These are phyloP conservation scores for Epichloe typhina DNA, from an alignment of 2,329 filamentous ascomycete species.

Conservation along the genomic window DNA sequence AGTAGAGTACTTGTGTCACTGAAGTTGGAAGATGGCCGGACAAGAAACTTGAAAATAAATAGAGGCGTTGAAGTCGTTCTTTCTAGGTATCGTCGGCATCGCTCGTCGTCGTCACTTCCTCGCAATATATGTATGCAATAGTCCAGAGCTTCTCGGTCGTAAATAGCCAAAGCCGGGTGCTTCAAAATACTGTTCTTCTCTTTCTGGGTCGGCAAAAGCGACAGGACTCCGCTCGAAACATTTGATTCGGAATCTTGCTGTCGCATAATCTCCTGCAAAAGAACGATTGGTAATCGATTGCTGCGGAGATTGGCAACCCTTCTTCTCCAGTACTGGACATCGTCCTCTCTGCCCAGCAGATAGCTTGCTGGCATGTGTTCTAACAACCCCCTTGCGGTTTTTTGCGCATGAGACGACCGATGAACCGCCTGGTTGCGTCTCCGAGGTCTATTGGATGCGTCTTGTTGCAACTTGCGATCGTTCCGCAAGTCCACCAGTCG, in stretches of 20 bases:
- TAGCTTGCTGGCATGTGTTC: conserved; percentile 12
- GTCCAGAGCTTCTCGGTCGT: conserved; percentile 11
- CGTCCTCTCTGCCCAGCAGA: conserved; percentile 8
- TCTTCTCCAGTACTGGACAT: conserved; percentile 8
- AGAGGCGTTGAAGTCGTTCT: conserved; percentile 12
- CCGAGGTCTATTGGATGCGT: background rate
- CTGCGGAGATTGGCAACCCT: conserved; percentile 14
- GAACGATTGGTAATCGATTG: conserved; percentile 16
- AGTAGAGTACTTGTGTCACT: conserved; percentile 12
- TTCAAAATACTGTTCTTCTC: conserved; percentile 13
- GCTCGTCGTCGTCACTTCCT: conserved; percentile 17
- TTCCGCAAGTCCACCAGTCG: background rate
- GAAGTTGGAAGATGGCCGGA: conserved; percentile 15
- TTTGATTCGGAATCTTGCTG: conserved; percentile 9
- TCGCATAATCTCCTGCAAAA: conserved; percentile 20
- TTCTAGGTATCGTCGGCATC: conserved; percentile 19
- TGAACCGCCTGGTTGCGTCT: background rate
- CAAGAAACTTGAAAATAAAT: conserved; percentile 19
- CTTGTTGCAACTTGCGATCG: background rate
- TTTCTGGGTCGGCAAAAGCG: conserved; percentile 13
- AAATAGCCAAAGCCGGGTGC: conserved; percentile 10
- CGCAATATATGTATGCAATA: conserved; percentile 17
- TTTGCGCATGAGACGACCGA: background rate
- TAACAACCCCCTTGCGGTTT: conserved; percentile 9
- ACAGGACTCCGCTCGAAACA: conserved; percentile 8